Conservation (phyloP, 768 basidiomycete species). For the Boletus sp. region DNA sequence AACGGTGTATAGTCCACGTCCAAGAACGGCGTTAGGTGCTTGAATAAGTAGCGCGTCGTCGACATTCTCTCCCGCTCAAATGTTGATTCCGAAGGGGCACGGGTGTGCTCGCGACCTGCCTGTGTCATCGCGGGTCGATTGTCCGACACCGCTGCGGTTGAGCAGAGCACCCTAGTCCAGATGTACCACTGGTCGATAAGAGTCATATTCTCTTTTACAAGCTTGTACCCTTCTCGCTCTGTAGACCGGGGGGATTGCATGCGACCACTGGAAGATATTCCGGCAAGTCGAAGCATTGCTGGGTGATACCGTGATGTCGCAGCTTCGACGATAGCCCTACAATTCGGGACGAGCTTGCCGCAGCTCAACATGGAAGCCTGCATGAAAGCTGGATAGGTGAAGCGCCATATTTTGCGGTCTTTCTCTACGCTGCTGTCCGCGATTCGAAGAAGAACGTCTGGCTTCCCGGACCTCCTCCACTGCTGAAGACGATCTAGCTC, state of each 20-base stretch:
- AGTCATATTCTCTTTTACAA: slow-evolving; percentile 54
- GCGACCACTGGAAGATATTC: slow-evolving; percentile 54
- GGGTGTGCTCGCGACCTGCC: slow-evolving; percentile 61
- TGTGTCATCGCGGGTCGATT: slow-evolving; percentile 53
- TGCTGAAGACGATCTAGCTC: slow-evolving; percentile 63
- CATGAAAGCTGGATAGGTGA: slow-evolving; percentile 66
- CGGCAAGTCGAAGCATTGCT: slow-evolving; percentile 69
- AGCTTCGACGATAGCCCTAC: slow-evolving; percentile 67
- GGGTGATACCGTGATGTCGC: slow-evolving; percentile 71
- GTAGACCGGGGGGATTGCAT: slow-evolving; percentile 38
- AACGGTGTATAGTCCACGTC: slow-evolving; percentile 83
- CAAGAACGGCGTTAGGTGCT: slow-evolving; percentile 82
- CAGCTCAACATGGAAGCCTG: slow-evolving; percentile 52
- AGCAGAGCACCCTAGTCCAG: slow-evolving; percentile 83
- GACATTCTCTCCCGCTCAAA: slow-evolving; percentile 80
- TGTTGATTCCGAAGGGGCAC: slow-evolving; percentile 68
- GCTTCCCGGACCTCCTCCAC: slow-evolving; percentile 58
- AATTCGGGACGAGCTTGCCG: slow-evolving; percentile 43
- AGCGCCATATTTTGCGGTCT: slow-evolving; percentile 74
- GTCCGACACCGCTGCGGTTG: slow-evolving; percentile 72
- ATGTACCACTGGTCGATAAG: slow-evolving; percentile 77
- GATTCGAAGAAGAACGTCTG: slow-evolving; percentile 61
- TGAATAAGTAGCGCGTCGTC: slow-evolving; percentile 81
- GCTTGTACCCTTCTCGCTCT: slow-evolving; percentile 53
- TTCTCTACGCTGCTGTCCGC: slow-evolving; percentile 67